Base-by-base conservation (phyloP, 2,329 filamentous ascomycete species). In the Hymenoscyphus salicellus region DNA sequence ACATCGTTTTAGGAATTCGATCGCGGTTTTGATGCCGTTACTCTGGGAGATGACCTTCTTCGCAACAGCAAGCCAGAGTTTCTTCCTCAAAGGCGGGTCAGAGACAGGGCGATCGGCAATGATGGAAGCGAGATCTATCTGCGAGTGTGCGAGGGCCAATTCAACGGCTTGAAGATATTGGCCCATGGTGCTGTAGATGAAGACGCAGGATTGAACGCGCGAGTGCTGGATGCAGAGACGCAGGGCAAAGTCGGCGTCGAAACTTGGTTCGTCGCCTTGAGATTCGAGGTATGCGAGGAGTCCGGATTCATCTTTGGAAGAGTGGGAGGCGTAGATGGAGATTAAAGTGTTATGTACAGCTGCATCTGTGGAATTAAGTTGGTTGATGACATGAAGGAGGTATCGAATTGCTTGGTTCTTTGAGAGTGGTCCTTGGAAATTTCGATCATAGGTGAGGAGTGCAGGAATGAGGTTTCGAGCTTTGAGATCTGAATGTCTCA, bases 321-420 rank as follows among this genome's bases (percentile, higher is more conserved):
- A 82, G 71, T 95, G 89, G 0, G 93, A 93, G 3, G 95, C 95
- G 75, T 97, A 96, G 60, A 99, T 94, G 8, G 94, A 97, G 58
- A 99, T 92, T 5, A 99, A 85, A 0, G 95, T 98, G 76, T 99
- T 99, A 80, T 99, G 95, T 11, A 99, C 89, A 1, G 95, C 94
- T 2, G 95, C 88, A 72, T 94, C 85, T 65, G 89, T 84, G 61
- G 93, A 89, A 75, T 90, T 84, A 73, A 93, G 84, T 79, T 94
- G 86, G 79, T 96, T 93, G 73, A 99, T 93, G 65, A 93, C 92
- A 76, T 94, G 97, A 70, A 93, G 91, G 23, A 99, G 87, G 75
- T 99, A 99, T 52, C 95, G 87, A 46, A 98, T 84, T 0, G 95
- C 95, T 80, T 99, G 95, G 72, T 98, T 98, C 75, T 92, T 87